Percentiles rank a stretch among this genome's conserved stretches.
Conservation (phyloP, 306 rosid species). For the Cicer chorassanicum region DNA sequence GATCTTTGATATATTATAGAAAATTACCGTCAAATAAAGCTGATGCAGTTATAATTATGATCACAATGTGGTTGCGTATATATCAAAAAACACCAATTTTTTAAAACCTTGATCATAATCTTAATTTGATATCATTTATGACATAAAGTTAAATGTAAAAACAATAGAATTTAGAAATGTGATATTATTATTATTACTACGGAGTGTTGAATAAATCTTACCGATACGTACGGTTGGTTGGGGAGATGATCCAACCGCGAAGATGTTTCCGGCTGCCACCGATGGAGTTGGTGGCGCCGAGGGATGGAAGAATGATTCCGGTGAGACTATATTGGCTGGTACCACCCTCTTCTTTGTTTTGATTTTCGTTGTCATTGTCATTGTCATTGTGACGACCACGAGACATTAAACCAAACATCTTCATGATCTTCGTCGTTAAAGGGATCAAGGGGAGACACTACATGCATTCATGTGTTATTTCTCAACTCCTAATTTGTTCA, state of each 20-base stretch:
- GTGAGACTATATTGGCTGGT: slow-evolving; percentile 74
- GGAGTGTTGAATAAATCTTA: neutral
- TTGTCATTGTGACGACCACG: neutral
- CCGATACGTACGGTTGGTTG: slow-evolving; percentile 56
- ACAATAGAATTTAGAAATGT: too few species aligned
- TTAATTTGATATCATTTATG: neutral
- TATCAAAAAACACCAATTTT: too few species aligned
- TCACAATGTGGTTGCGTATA: too few species aligned
- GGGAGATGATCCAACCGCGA: slow-evolving; percentile 49
- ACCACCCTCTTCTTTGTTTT: slow-evolving; percentile 43
- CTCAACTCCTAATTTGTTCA: too few species aligned
- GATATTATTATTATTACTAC: too few species aligned
- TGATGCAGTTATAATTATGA: neutral
- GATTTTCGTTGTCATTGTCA: neutral
- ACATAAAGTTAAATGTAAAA: neutral
- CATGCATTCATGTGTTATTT: neutral
- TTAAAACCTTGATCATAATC: neutral
- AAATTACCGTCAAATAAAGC: neutral
- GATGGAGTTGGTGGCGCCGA: slow-evolving; percentile 51
- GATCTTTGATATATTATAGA: neutral
- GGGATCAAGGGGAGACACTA: neutral
- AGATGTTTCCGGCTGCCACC: slow-evolving; percentile 43
- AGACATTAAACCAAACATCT: neutral
- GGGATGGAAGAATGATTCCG: slow-evolving; percentile 63
- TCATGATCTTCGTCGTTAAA: neutral